These are phyloP conservation scores for Eimeria sp. DNA, from an alignment of 169 alveolate genomes.

Conservation along the genomic window DNA sequence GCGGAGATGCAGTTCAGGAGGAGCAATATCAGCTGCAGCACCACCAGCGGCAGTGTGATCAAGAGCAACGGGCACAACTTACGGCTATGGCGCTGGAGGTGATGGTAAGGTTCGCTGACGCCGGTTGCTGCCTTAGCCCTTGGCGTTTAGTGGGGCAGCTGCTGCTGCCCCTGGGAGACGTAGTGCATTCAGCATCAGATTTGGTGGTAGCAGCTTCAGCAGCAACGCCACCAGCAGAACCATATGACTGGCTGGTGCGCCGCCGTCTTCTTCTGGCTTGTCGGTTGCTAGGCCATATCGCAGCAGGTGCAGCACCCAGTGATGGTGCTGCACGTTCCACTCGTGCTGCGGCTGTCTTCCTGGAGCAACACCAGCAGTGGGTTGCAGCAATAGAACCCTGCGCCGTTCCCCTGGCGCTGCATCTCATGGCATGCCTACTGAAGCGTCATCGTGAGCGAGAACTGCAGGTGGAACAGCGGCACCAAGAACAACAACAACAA, in stretches of 20 bases:
- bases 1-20: not conserved
- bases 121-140: conserved; percentile 76
- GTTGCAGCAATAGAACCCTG: conserved; percentile 51
- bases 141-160: conserved; percentile 74
- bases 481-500: not conserved
- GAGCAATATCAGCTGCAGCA: not conserved
- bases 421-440: not conserved
- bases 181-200: conserved; percentile 47
- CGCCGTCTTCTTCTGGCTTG: conserved; percentile 59
- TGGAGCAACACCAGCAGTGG: conserved; percentile 62
- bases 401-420: conserved; percentile 50
- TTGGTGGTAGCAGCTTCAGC: conserved; percentile 30
- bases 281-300: conserved; percentile 3
- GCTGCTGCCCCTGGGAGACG: conserved; percentile 74
- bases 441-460: not conserved
- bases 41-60: not conserved
- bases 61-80: not conserved
- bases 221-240: not conserved
- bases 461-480: conserved; percentile 3
- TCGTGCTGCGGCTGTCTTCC: not conserved
- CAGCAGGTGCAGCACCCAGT: conserved; percentile 23
- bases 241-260: conserved; percentile 55
- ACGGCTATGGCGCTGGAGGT: conserved; percentile 38
- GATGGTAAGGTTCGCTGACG: conserved; percentile 4
- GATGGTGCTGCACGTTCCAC: not conserved